A percentile compares a stretch with the other conserved stretches of the same genome.
phyloP scores from a whole-genome alignment of 768 basidiomycete genomes.

The Dendrothele bispora region DNA sequence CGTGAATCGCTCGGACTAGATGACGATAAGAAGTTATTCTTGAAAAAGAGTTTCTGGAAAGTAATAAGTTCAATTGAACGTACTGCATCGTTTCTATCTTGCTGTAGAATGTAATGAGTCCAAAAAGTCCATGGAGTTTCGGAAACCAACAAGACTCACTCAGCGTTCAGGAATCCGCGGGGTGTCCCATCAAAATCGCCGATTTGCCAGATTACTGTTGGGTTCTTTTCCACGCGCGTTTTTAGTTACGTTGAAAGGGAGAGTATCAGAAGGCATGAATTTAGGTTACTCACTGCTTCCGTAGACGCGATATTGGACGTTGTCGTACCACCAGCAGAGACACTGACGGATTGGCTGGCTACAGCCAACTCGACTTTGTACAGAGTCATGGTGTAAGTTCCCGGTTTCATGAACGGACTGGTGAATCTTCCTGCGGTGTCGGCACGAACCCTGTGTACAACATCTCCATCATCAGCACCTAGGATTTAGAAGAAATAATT shows the following conservation, averaged over 20 bases:
- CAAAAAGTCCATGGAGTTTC: not conserved
- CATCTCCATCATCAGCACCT: not conserved
- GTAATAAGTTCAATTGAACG: slow-evolving; percentile 4
- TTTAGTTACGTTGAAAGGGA: not conserved
- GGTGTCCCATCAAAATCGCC: slow-evolving; percentile 38
- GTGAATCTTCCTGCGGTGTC: slow-evolving; percentile 31
- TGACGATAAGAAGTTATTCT: not conserved
- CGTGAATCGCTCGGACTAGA: slow-evolving; percentile 33
- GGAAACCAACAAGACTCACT: slow-evolving; percentile 21
- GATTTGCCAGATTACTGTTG: slow-evolving; percentile 32
- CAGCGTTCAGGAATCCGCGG: slow-evolving; percentile 35
- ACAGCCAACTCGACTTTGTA: slow-evolving; percentile 28
- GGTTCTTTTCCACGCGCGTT: slow-evolving; percentile 17
- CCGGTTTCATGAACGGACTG: slow-evolving; percentile 43
- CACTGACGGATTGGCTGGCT: slow-evolving; percentile 3
- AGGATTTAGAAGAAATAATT: not conserved
- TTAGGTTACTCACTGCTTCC: slow-evolving; percentile 28
- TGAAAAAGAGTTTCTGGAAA: not conserved
- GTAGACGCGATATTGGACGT: slow-evolving; percentile 31
- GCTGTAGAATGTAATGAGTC: slow-evolving; percentile 14
- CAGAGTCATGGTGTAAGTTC: slow-evolving; percentile 44
- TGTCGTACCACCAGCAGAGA: slow-evolving; percentile 15
- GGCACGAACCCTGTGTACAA: slow-evolving; percentile 24
- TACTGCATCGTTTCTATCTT: slow-evolving; percentile 36
- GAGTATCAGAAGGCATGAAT: not conserved